A percentile compares a stretch with the other conserved stretches of the same genome.
phyloP scores from a whole-genome alignment of 768 basidiomycete species.

The Termitomyces sp. region DNA sequence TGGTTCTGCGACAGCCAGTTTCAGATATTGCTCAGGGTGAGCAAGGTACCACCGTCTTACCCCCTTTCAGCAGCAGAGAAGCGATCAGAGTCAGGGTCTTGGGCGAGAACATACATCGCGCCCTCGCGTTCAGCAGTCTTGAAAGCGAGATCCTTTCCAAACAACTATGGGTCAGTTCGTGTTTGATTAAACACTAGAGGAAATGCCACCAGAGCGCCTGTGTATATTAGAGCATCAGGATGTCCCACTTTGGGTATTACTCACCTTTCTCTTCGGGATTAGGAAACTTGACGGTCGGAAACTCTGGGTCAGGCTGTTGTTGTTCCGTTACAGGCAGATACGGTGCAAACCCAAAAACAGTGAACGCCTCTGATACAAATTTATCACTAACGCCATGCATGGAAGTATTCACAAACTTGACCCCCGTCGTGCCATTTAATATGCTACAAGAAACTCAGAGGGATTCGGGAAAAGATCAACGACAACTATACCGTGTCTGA shows the following conservation, averaged over 20 bases:
- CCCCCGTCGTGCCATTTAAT: constrained; percentile 33
- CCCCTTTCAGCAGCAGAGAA: constrained; percentile 74
- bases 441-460: background rate
- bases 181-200: background rate
- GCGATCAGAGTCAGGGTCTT: constrained; percentile 87
- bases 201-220: constrained; percentile 47
- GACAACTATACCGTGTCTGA: constrained; percentile 22
- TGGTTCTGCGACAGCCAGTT: constrained; percentile 26
- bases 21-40: background rate
- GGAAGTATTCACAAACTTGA: constrained; percentile 81
- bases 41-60: constrained; percentile 31
- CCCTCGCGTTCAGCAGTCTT: constrained; percentile 50
- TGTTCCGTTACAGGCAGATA: constrained; percentile 66
- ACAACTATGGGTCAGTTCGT: background rate
- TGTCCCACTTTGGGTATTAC: background rate
- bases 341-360: constrained; percentile 52
- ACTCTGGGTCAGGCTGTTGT: constrained; percentile 75
- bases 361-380: constrained; percentile 57
- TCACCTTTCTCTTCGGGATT: constrained; percentile 89
- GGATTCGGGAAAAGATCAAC: background rate
- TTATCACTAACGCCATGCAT: constrained; percentile 87
- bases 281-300: constrained; percentile 81
- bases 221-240: background rate
- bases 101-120: constrained; percentile 72
- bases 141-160: constrained; percentile 65